These are phyloP conservation scores for Parasarocladium wereldwijsianum DNA, from an alignment of 2,329 filamentous ascomycete species.

Conservation along the genomic window DNA sequence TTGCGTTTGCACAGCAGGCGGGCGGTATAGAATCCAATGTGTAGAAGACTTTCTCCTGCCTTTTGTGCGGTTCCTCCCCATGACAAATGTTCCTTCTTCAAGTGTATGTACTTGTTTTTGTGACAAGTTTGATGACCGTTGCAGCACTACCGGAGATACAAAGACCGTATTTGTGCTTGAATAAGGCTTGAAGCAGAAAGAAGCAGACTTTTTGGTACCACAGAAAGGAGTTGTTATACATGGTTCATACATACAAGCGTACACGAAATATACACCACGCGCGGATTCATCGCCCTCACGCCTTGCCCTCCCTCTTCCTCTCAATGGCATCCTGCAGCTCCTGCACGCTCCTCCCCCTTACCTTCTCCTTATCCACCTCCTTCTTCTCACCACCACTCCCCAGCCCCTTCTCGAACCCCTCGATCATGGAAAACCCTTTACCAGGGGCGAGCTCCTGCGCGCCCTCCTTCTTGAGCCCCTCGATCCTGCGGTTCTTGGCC, in stretches of 20 bases:
- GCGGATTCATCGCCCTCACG: neutral
- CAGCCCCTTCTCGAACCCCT: slow-evolving; percentile 7
- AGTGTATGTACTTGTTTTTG: neutral
- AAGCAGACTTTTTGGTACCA: too few species aligned
- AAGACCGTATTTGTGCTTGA: too few species aligned
- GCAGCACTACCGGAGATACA: too few species aligned
- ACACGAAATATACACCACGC: neutral
- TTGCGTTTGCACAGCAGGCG: too few species aligned
- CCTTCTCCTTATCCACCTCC: slow-evolving; percentile 7
- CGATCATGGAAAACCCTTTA: slow-evolving; percentile 20
- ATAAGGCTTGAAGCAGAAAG: too few species aligned
- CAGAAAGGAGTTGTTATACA: too few species aligned
- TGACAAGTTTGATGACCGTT: too few species aligned
- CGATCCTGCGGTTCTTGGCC: slow-evolving; percentile 67
- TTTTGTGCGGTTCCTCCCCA: too few species aligned
- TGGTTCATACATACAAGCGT: slow-evolving; percentile 2
- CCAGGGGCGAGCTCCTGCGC: slow-evolving; percentile 42
- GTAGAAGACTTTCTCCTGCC: too few species aligned
- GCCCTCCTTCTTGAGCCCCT: slow-evolving; percentile 59
- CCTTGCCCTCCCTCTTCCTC: slow-evolving; percentile 12
- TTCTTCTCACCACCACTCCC: neutral
- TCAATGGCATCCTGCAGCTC: slow-evolving; percentile 25
- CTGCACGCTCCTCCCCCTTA: slow-evolving; percentile 17
- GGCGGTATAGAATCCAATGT: too few species aligned
- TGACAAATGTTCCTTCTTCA: too few species aligned